Evolutionary conservation across 1,284 basidiomycete species (phyloP), one percentile per base, ranked within the genome.

Genomic region (Sphagnurus paluster): DNA sequence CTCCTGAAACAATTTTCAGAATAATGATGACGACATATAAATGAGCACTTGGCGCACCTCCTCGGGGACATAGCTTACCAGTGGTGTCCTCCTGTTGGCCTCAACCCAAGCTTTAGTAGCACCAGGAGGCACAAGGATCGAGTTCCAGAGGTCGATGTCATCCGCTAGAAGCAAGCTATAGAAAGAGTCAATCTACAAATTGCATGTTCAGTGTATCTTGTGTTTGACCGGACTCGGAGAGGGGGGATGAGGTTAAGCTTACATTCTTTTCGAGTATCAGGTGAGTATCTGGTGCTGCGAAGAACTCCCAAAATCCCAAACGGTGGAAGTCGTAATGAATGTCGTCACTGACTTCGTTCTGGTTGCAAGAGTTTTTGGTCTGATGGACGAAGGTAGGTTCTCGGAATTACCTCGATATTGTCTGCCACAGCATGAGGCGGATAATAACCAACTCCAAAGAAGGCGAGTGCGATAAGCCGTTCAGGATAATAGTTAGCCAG

Each of bases 401-500:
- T 25, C 41, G 16, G 46, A 48, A 19, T 54, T 48, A 3, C 14
- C 2, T 33, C 23, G 3, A 32, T 40, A 1, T n/a, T n/a, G n/a
- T n/a, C n/a, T n/a, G n/a, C n/a, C n/a, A n/a, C n/a, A n/a, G n/a
- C n/a, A n/a, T n/a, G n/a, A n/a, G 72, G 73, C 1, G 63, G 49
- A 0, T 55, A 13, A 53, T 73, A 78, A 2, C 64, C 57, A 7
- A 73, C 54, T 6, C 66, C 59, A n/a, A 78, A 47, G 56, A 74
- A 76, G 1, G 60, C 70, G 45, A 69, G 71, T 4, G 59, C 74
- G 40, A 56, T 29, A 54, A 76, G 72, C 6, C 74, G 69, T 10
- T 74, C 66, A 0, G 60, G 58, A 48, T 65, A 60, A 42, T 60
- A 56, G 40, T 67, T 67, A 4, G 68, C 66, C 2, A 77, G 56